These are phyloP conservation scores for Halenospora varia DNA, from an alignment of 495 filamentous ascomycete genomes.

Conservation along the genomic window DNA sequence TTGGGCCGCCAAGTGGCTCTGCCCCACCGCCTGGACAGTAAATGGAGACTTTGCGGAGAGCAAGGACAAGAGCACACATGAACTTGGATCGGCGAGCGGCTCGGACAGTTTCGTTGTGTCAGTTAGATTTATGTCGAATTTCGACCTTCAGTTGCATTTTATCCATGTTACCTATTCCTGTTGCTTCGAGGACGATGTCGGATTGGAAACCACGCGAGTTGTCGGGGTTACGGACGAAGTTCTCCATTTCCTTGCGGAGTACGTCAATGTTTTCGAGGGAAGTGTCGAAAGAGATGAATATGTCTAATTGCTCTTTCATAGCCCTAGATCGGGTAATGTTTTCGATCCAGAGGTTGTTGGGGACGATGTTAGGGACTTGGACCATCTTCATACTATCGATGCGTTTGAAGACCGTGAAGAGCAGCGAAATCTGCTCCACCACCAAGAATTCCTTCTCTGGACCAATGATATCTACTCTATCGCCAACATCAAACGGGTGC, in stretches of 20 bases:
- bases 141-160: conserved; percentile 79
- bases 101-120: conserved; percentile 86
- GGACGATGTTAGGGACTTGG: conserved; percentile 78
- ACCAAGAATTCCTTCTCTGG: conserved; percentile 59
- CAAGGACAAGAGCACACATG: conserved; percentile 88
- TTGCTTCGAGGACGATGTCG: conserved; percentile 72
- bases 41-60: conserved; percentile 83
- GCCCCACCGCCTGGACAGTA: conserved; percentile 72
- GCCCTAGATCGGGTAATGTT: conserved; percentile 86
- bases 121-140: conserved; percentile 93
- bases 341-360: conserved; percentile 90
- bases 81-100: conserved; percentile 87
- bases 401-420: conserved; percentile 89
- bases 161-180: conserved; percentile 79
- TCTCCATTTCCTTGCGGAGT: conserved; percentile 74
- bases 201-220: conserved; percentile 90
- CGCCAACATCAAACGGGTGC: conserved; percentile 85
- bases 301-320: conserved; percentile 81
- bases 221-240: conserved; percentile 79
- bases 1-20: conserved; percentile 60
- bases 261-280: conserved; percentile 81
- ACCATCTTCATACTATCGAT: conserved; percentile 78
- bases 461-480: conserved; percentile 81
- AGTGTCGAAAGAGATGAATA: conserved; percentile 81
- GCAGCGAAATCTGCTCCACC: conserved; percentile 90